A percentile compares a stretch with the other conserved stretches of the same genome.
These are phyloP conservation scores for Phytophthora ramorum DNA, from an alignment of 352 stramenopile species.

Conservation along the genomic window DNA sequence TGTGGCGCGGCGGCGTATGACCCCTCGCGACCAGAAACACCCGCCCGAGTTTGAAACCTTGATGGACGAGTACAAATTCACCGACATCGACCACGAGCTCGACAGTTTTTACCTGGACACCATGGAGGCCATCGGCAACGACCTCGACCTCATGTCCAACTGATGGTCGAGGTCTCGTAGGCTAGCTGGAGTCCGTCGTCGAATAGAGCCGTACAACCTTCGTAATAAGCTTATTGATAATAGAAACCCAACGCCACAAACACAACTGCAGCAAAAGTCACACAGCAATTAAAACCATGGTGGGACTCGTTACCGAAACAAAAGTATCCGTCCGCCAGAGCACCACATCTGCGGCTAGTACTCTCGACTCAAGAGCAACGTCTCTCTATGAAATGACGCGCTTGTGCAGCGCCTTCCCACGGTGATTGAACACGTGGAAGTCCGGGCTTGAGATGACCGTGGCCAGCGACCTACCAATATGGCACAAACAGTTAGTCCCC, in stretches of 20 bases:
- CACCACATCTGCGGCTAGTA: not conserved
- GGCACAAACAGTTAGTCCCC: constrained; percentile 14
- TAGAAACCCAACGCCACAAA: constrained; percentile 17
- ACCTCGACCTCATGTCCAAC: constrained; percentile 70
- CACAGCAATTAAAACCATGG: constrained; percentile 11
- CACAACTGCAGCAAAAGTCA: constrained; percentile 12
- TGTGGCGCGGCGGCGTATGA: constrained; percentile 21
- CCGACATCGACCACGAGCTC: constrained; percentile 84
- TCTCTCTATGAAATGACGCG: constrained; percentile 49
- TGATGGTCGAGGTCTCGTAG: constrained; percentile 25
- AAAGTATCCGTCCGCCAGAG: not conserved
- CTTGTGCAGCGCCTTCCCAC: constrained; percentile 78
- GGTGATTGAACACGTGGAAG: constrained; percentile 88
- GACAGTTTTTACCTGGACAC: constrained; percentile 84
- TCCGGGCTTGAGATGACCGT: constrained; percentile 72
- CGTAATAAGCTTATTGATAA: constrained; percentile 31
- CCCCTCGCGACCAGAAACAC: constrained; percentile 50
- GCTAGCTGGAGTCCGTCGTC: constrained; percentile 23
- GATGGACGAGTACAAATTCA: constrained; percentile 81
- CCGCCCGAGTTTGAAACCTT: constrained; percentile 76
- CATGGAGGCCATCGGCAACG: constrained; percentile 66
- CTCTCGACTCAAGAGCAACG: not conserved
- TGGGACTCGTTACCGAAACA: not conserved
- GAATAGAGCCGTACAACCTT: constrained; percentile 31
- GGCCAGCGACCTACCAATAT: constrained; percentile 57